A percentile compares a stretch with the other conserved stretches of the same genome.
Conservation (phyloP, 1,284 basidiomycete genomes). For the Boletus semigastroideus region DNA sequence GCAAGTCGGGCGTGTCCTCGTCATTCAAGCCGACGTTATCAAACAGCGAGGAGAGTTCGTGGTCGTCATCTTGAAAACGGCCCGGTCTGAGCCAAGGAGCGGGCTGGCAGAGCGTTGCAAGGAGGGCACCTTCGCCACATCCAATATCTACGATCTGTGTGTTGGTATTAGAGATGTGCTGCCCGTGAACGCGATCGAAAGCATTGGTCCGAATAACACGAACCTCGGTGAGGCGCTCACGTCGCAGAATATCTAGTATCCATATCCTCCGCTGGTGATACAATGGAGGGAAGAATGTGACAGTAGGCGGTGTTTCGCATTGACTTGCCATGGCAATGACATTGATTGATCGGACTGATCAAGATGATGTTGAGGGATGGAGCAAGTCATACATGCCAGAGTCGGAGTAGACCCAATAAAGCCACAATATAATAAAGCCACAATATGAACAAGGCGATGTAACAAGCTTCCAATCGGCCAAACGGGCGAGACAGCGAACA, state of each 20-base stretch:
- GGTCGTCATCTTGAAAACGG: conserved; percentile 26
- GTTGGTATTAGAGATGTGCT: conserved; percentile 3
- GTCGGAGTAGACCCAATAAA: conserved; percentile 28
- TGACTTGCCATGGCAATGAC: conserved; percentile 17
- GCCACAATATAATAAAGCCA: conserved; percentile 13
- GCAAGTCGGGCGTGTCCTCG: conserved; percentile 56
- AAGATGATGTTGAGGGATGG: neutral
- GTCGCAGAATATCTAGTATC: conserved; percentile 63
- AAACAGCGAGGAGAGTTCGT: conserved; percentile 25
- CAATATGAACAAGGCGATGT: conserved; percentile 6
- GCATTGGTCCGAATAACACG: conserved; percentile 18
- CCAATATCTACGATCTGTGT: conserved; percentile 74
- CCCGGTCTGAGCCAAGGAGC: conserved; percentile 58
- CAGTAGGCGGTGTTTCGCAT: conserved; percentile 44
- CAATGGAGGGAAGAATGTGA: conserved; percentile 75
- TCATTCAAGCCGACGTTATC: conserved; percentile 33
- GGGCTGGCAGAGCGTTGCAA: conserved; percentile 68
- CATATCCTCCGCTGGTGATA: conserved; percentile 69
- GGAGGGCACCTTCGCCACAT: conserved; percentile 75
- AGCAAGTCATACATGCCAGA: neutral
- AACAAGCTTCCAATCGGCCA: neutral
- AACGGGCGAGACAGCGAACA: neutral
- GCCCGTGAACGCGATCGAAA: neutral
- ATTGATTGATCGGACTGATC: conserved; percentile 5
- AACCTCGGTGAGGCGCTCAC: conserved; percentile 59